Evolutionary conservation across 352 stramenopile genomes (phyloP), one percentile per base, ranked within the genome.

Genomic region (Phytophthora niederhauseri): DNA sequence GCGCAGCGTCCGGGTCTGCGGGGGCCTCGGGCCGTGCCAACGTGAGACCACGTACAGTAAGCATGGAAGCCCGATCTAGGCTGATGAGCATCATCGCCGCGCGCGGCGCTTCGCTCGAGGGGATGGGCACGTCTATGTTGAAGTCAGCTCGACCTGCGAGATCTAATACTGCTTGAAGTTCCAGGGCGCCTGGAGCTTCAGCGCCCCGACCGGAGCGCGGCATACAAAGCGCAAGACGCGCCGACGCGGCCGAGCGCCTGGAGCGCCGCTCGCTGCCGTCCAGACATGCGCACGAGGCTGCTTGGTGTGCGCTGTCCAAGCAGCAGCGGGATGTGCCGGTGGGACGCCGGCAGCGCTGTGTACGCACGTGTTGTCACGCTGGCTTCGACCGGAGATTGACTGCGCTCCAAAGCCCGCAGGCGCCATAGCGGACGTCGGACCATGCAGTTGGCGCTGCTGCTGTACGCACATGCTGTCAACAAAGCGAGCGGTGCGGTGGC

Each of bases 121-220:
- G 36, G 58, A 57, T 62, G 54, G 55, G 34, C 46, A 31, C 51
- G 46, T 60, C 51, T 61, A 67, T 76, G 73, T 84, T 85, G 77
- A 85, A 85, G 75, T 62, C 57, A 63, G 48, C 22, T 52, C 22
- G 57, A 19, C 77, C 77, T 80, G 48, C 56, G 54, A 79, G 61
- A 87, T 15, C 62, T 73, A 31, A 84, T 87, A 73, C 62, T 64
- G 54, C 43, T 84, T 84, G 76, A 86, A 86, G 78, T 84, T 82
- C 57, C 58, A 53, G 19, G 28, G 2, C 12, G 7, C n/a, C 52
- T 43, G 19, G 45, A 65, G 48, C 34, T 61, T 24, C 28, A 24
- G 12, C 19, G 34, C 22, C 14, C 30, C 15, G 56, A 36, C 51
- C n/a, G 50, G 51, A 66, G 34, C 38, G 34, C 26, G 28, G 56